Evolutionary conservation across 2,329 filamentous ascomycete genomes (phyloP).

Genomic region (Botryotinia globosa): DNA sequence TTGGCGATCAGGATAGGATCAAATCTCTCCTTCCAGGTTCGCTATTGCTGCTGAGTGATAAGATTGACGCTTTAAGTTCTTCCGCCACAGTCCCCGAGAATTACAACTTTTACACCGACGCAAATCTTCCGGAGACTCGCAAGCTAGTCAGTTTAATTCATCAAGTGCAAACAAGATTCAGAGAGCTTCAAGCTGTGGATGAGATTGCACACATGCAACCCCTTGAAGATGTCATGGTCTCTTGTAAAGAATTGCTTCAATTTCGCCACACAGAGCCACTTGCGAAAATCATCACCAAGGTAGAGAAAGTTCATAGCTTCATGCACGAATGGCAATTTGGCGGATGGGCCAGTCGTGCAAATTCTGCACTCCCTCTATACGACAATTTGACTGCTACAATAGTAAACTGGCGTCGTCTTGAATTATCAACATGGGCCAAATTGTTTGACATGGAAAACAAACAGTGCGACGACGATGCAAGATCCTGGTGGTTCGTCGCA

Average conservation of each 20-base stretch:
- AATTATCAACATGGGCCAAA: conserved; percentile 87
- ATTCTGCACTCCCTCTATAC: conserved; percentile 67
- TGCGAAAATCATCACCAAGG: conserved; percentile 77
- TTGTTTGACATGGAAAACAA: conserved; percentile 80
- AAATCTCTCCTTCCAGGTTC: conserved; percentile 62
- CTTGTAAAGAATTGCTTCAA: conserved; percentile 71
- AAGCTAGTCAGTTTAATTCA: conserved; percentile 68
- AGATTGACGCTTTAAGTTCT: conserved; percentile 48
- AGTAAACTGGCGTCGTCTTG: conserved; percentile 84
- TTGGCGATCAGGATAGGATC: conserved; percentile 42
- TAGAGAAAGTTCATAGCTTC: conserved; percentile 81
- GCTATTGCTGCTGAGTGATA: conserved; percentile 63
- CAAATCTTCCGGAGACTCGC: conserved; percentile 72
- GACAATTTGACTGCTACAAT: conserved; percentile 77
- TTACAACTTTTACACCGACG: conserved; percentile 89
- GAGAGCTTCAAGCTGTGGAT: conserved; percentile 62
- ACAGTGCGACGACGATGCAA: conserved; percentile 73
- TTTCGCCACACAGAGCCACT: conserved; percentile 79
- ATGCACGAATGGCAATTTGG: conserved; percentile 91
- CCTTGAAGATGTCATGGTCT: conserved; percentile 71
- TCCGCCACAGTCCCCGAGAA: conserved; percentile 41
- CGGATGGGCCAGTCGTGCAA: conserved; percentile 78
- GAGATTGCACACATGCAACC: conserved; percentile 71
- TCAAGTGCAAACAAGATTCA: conserved; percentile 69
- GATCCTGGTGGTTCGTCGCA: conserved; percentile 93